Percentiles rank a stretch among this genome's conserved stretches.
Evolutionary conservation across 495 filamentous ascomycete genomes (phyloP).

Genomic region (Lentithecium fluviatile): DNA sequence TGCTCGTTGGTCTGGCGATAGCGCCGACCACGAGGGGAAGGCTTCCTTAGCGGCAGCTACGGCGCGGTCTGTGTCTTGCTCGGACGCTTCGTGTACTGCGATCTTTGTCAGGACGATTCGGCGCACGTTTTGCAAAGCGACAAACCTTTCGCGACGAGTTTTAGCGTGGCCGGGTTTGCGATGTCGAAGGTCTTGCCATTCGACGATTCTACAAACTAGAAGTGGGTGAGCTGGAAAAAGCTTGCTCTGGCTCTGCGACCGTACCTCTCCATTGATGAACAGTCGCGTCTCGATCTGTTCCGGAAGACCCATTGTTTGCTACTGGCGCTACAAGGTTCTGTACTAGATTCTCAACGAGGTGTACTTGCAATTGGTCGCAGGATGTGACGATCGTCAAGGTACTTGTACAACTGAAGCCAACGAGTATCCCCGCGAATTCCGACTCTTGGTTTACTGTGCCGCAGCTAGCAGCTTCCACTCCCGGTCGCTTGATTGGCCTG

Average conservation of each 20-base stretch:
- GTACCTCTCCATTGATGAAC: slow-evolving; percentile 54
- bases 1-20: slow-evolving; percentile 48
- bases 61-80: slow-evolving; percentile 56
- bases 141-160: slow-evolving; percentile 47
- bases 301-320: slow-evolving; percentile 22
- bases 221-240: background rate
- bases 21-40: slow-evolving; percentile 56
- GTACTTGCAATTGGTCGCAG: too few species aligned
- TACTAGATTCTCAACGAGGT: too few species aligned
- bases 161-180: slow-evolving; percentile 48
- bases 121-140: slow-evolving; percentile 42
- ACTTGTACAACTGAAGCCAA: too few species aligned
- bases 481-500: too few species aligned
- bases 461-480: too few species aligned
- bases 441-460: too few species aligned
- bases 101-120: slow-evolving; percentile 3
- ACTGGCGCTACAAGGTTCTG: background rate
- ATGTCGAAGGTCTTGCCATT: slow-evolving; percentile 49
- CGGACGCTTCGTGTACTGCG: slow-evolving; percentile 50
- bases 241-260: background rate
- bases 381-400: too few species aligned
- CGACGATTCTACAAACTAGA: slow-evolving; percentile 50
- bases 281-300: slow-evolving; percentile 42
- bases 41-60: slow-evolving; percentile 60
- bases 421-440: too few species aligned